phyloP scores from a whole-genome alignment of 1,139 yeast genomes.

The Yamadazyma diddensiae region DNA sequence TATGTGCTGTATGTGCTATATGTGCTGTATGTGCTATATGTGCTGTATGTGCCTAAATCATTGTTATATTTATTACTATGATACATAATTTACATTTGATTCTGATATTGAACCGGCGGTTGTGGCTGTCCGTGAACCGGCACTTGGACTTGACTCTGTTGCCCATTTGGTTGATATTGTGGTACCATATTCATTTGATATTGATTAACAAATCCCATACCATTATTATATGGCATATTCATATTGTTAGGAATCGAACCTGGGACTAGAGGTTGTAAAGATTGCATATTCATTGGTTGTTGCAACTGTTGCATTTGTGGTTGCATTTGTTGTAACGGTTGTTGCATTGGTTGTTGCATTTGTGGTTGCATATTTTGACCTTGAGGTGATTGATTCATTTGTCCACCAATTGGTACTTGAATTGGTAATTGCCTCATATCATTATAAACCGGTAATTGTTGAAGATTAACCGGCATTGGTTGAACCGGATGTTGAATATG shows the following conservation, averaged over 20 bases:
- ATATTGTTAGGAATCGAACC: too few relatives aligned
- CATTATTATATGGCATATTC: background rate
- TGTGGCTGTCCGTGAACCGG: slow-evolving; percentile 2
- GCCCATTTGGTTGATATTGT: slow-evolving; percentile 4
- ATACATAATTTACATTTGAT: slow-evolving; percentile 8
- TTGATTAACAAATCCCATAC: slow-evolving; percentile 3
- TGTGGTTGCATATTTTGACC: too few relatives aligned
- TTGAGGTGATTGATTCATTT: slow-evolving; percentile 8
- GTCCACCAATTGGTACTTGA: slow-evolving; percentile 9
- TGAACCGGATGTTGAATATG: slow-evolving; percentile 4
- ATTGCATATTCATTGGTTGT: slow-evolving; percentile 3
- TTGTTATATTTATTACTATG: too few relatives aligned
- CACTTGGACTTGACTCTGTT: background rate
- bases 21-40: too few relatives aligned
- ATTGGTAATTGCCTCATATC: too few relatives aligned
- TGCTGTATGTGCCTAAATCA: too few relatives aligned
- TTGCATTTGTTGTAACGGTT: slow-evolving; percentile 4
- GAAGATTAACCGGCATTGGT: slow-evolving; percentile 8
- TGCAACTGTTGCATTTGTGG: slow-evolving; percentile 6
- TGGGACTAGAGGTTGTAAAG: too few relatives aligned
- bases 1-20: too few relatives aligned
- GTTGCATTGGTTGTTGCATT: slow-evolving; percentile 6
- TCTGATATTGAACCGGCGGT: slow-evolving; percentile 13
- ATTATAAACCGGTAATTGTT: too few relatives aligned
- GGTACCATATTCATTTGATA: slow-evolving; percentile 6